phyloP scores from a whole-genome alignment of 139 green algal species.

The Choricystis sp. region DNA sequence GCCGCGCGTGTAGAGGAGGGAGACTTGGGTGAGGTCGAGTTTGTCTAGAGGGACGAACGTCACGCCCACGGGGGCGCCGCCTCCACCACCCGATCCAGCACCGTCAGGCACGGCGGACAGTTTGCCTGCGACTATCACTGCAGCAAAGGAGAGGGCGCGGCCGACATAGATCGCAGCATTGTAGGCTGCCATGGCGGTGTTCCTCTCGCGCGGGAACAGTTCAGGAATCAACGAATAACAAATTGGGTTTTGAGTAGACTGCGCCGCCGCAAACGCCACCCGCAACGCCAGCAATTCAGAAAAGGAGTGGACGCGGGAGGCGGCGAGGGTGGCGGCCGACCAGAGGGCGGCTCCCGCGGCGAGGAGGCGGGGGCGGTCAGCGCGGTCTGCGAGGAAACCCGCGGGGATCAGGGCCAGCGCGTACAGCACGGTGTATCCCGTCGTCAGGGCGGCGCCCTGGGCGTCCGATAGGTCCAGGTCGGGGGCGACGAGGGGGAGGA shows the following conservation, averaged over 20 bases:
- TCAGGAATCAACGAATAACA: slow-evolving; percentile 70
- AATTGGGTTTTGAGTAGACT: slow-evolving; percentile 75
- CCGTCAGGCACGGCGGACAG: slow-evolving; percentile 20
- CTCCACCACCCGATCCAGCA: neutral
- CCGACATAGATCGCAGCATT: slow-evolving; percentile 79
- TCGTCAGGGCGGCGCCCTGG: slow-evolving; percentile 35
- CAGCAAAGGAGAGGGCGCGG: slow-evolving; percentile 56
- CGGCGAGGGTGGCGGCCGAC: slow-evolving; percentile 45
- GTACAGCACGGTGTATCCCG: slow-evolving; percentile 61
- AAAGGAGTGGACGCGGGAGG: slow-evolving; percentile 29
- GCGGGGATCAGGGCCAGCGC: slow-evolving; percentile 61
- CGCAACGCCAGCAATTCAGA: slow-evolving; percentile 6
- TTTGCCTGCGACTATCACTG: slow-evolving; percentile 36
- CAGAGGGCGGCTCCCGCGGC: slow-evolving; percentile 41
- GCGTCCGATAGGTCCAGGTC: slow-evolving; percentile 52
- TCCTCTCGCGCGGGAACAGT: slow-evolving; percentile 64
- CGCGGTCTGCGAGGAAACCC: slow-evolving; percentile 57
- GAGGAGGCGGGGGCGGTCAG: slow-evolving; percentile 52
- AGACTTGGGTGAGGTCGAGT: slow-evolving; percentile 55
- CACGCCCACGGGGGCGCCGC: slow-evolving; percentile 3
- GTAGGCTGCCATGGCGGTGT: slow-evolving; percentile 65
- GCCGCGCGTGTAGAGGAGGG: slow-evolving; percentile 52
- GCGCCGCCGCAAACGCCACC: slow-evolving; percentile 16
- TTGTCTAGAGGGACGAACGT: slow-evolving; percentile 53
- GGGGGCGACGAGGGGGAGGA: slow-evolving; percentile 63